Evolutionary conservation across 805 yeast genomes (phyloP).

Genomic region (Yarrowia porcina): DNA sequence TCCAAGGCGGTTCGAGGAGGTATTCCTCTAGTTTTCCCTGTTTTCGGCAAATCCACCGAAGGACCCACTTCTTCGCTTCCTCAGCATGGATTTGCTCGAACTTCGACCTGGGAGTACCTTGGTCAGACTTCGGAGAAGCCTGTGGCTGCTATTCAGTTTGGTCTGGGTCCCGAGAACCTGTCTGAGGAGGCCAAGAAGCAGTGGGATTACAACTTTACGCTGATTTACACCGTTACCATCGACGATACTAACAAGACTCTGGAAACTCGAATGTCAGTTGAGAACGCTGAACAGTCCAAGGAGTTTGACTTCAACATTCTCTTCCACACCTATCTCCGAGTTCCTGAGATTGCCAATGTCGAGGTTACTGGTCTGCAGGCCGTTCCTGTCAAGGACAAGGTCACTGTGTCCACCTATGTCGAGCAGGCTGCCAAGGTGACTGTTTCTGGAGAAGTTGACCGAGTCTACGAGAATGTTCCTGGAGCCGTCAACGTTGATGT

Average conservation of each 20-base stretch:
- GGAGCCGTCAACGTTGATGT: conserved; percentile 62
- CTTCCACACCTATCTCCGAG: conserved; percentile 82
- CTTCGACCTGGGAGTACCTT: conserved; percentile 86
- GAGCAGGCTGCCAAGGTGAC: conserved; percentile 35
- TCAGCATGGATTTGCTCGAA: conserved; percentile 96
- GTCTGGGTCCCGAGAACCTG: conserved; percentile 80
- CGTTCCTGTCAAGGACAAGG: conserved; percentile 69
- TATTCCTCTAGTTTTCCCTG: conserved; percentile 93
- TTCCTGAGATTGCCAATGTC: conserved; percentile 73
- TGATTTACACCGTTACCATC: conserved; percentile 66
- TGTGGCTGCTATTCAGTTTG: conserved; percentile 78
- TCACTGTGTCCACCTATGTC: conserved; percentile 49
- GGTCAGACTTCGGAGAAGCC: conserved; percentile 73
- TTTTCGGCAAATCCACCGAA: conserved; percentile 61
- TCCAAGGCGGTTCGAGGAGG: conserved; percentile 96
- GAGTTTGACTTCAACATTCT: conserved; percentile 86
- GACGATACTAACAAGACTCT: conserved; percentile 48
- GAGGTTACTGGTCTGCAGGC: conserved; percentile 77
- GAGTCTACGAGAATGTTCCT: conserved; percentile 65
- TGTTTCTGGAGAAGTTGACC: conserved; percentile 63
- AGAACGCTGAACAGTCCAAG: conserved; percentile 56
- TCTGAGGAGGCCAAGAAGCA: conserved; percentile 53
- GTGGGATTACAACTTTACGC: conserved; percentile 74
- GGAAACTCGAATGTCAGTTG: conserved; percentile 69
- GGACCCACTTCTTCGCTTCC: conserved; percentile 67